Percentiles rank a stretch among this genome's conserved stretches.
These are phyloP conservation scores for Russula emetica DNA, from an alignment of 768 basidiomycete species.

Conservation along the genomic window DNA sequence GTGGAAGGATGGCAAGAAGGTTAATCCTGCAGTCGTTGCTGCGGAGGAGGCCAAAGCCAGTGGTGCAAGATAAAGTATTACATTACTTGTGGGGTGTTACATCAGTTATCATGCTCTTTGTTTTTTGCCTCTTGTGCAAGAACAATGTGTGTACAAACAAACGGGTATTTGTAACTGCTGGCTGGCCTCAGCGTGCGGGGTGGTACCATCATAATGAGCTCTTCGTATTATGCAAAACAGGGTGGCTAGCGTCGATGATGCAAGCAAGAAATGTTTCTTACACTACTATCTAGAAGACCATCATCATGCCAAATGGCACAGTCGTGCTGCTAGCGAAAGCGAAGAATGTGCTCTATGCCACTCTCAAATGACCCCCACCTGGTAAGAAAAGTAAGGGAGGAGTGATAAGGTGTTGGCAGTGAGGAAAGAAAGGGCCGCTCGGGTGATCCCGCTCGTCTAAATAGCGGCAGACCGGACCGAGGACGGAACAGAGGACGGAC, in stretches of 20 bases:
- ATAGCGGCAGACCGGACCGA: background rate
- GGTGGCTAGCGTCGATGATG: background rate
- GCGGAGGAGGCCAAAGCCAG: slow-evolving; percentile 82
- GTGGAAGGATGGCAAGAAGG: slow-evolving; percentile 95
- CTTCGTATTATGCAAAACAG: background rate
- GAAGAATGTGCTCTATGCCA: slow-evolving; percentile 34
- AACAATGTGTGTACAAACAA: background rate
- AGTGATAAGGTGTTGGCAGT: slow-evolving; percentile 37
- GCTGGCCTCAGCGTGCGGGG: background rate
- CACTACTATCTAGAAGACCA: slow-evolving; percentile 41
- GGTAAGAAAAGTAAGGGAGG: slow-evolving; percentile 28
- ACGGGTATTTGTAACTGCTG: background rate
- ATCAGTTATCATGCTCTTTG: slow-evolving; percentile 21
- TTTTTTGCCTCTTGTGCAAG: background rate
- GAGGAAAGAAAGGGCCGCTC: background rate
- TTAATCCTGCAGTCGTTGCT: slow-evolving; percentile 92
- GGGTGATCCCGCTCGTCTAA: background rate
- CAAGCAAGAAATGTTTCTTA: slow-evolving; percentile 32
- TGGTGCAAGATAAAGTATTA: slow-evolving; percentile 29
- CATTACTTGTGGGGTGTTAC: slow-evolving; percentile 21
- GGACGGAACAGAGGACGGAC: background rate
- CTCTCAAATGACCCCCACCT: slow-evolving; percentile 33
- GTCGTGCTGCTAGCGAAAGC: slow-evolving; percentile 40
- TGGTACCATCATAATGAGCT: background rate
- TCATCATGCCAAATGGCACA: slow-evolving; percentile 33